Percentiles rank a stretch among this genome's conserved stretches.
Evolutionary conservation across 2,329 filamentous ascomycete genomes (phyloP).

Genomic region (Parafenestella ontariensis): DNA sequence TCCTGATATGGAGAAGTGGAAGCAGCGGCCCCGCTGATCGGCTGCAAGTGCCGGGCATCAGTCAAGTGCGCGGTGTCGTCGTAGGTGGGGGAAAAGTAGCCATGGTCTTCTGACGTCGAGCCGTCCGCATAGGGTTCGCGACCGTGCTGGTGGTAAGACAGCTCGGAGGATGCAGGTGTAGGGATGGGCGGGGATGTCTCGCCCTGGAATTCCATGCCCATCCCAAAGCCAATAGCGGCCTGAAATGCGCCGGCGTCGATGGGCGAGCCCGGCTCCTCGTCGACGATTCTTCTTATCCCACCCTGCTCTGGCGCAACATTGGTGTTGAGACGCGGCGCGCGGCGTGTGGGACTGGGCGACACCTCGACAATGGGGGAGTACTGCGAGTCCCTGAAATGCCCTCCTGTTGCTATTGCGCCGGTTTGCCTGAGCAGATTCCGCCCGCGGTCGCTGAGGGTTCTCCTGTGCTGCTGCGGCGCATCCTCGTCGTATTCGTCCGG

Average conservation of each 20-base stretch:
- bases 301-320: constrained; percentile 35
- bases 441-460: constrained; percentile 58
- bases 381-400: constrained; percentile 49
- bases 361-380: constrained; percentile 63
- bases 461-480: constrained; percentile 45
- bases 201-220: constrained; percentile 56
- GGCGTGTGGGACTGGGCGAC: constrained; percentile 57
- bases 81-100: constrained; percentile 62
- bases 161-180: constrained; percentile 47
- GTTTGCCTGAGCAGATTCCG: constrained; percentile 56
- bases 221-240: constrained; percentile 55
- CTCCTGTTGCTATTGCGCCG: constrained; percentile 50
- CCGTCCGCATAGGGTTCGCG: constrained; percentile 44
- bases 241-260: constrained; percentile 57
- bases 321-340: constrained; percentile 47
- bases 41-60: constrained; percentile 62
- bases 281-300: constrained; percentile 43
- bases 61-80: constrained; percentile 68
- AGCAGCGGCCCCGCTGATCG: constrained; percentile 60
- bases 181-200: constrained; percentile 40
- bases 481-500: constrained; percentile 43
- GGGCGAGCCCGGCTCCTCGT: constrained; percentile 49
- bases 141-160: constrained; percentile 56
- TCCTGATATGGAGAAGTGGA: constrained; percentile 46
- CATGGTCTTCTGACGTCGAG: constrained; percentile 59